These are phyloP conservation scores for Trypanosoma vivax DNA, from an alignment of 208 protist species.

Conservation along the genomic window DNA sequence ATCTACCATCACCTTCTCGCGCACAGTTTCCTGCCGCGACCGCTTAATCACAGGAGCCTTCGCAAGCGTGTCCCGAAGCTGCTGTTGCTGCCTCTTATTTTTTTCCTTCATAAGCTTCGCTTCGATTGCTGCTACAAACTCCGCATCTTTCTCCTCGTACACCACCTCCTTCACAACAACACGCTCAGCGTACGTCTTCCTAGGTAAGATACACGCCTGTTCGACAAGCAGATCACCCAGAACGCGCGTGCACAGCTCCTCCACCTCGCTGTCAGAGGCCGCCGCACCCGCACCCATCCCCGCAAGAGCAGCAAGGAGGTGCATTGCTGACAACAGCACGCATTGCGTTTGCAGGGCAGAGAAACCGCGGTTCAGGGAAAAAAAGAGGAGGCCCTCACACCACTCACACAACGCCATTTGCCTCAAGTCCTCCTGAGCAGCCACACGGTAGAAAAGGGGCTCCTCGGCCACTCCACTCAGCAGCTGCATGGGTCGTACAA, in stretches of 20 bases:
- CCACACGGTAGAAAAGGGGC: conserved; percentile 21
- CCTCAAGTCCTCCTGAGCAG: conserved; percentile 30
- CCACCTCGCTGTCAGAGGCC: conserved; percentile 19
- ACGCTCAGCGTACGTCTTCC: conserved; percentile 26
- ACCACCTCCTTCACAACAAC: conserved; percentile 18
- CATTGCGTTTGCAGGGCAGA: conserved; percentile 51
- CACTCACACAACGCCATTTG: conserved; percentile 56
- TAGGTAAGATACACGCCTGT: conserved; percentile 39
- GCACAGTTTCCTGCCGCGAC: conserved; percentile 14
- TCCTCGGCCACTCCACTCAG: background rate
- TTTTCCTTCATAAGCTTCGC: conserved; percentile 36
- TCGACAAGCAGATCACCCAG: conserved; percentile 37
- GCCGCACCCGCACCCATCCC: background rate
- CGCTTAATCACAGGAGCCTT: conserved; percentile 25
- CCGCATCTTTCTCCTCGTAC: conserved; percentile 40
- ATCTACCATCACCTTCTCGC: conserved; percentile 31
- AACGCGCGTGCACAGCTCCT: conserved; percentile 16
- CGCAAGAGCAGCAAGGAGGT: conserved; percentile 36
- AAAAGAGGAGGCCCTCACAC: conserved; percentile 62
- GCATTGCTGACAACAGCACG: conserved; percentile 51
- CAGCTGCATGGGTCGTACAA: background rate
- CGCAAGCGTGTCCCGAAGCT: conserved; percentile 33
- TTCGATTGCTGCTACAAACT: conserved; percentile 32
- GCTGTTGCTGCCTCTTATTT: conserved; percentile 40
- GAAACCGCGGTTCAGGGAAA: conserved; percentile 34